Evolutionary conservation across 768 basidiomycete species (phyloP), one percentile per base, ranked within the genome.

Genomic region (Boletus reticuloceps): DNA sequence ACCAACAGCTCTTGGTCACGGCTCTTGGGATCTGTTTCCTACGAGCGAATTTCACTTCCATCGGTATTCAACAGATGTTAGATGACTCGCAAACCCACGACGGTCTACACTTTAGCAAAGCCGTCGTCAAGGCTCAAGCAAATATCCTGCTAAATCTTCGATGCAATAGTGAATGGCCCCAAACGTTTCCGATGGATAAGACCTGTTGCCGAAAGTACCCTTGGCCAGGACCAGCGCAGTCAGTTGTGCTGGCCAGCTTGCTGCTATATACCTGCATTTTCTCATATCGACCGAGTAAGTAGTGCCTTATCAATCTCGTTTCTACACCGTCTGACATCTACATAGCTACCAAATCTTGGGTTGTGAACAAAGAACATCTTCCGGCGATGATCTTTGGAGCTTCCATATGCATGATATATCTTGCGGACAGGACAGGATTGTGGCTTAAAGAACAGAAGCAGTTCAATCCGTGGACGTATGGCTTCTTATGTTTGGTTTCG

Each of bases 361-460:
- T 36, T 27, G 22, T 53, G 45, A 58, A 58, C 53, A 61, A 58
- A 41, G 55, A 60, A 29, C 40, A 54, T 38, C 63, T 59, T 45
- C 76, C 89, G 4, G 70, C 82, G 11, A 59, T 86, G 16, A 75
- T 86, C 11, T 84, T 92, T 58, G 86, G 91, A 53, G 68, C 75
- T n/a, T 78, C 84, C 12, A 74, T 90, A 31, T 74, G 77, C n/a
- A 68, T 92, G 46, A 83, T 88, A 29, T 94, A 83, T 70, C 50
- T 88, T 53, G 88, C 92, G 4, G 94, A 97, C 66, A 81, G 94
- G n/a, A 92, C 91, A 5, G 81, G 81, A 39, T 75, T 94, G 56
- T 97, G 91, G 87, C 73, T 88, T 51, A 95, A 95, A 68, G 91
- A 94, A 66, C 88, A 94, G 64, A 97, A 96, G 65, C 81, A 86